These are phyloP conservation scores for Ustilago curta DNA, from an alignment of 1,284 basidiomycete genomes.

Conservation along the genomic window DNA sequence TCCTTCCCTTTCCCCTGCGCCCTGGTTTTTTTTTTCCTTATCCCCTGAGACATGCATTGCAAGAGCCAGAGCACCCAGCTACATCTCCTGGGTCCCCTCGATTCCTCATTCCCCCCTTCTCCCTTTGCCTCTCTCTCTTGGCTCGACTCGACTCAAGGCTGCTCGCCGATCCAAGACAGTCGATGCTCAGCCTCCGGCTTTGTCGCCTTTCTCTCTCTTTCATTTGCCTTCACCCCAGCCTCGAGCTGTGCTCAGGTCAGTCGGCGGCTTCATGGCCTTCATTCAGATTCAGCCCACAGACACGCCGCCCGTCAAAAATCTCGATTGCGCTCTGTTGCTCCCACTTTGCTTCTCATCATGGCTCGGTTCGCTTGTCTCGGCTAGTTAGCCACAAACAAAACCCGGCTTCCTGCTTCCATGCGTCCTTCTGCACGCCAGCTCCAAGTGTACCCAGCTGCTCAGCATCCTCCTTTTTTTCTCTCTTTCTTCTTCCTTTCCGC, in stretches of 20 bases:
- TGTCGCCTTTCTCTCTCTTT: background rate
- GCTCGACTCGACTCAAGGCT: background rate
- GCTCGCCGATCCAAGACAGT: conserved; percentile 6
- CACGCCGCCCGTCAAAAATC: no score
- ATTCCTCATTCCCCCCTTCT: background rate
- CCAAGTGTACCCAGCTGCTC: conserved; percentile 9
- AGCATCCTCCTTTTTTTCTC: background rate
- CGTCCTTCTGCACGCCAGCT: conserved; percentile 16
- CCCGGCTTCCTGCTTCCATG: conserved; percentile 39
- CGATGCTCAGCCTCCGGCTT: background rate
- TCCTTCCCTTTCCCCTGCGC: background rate
- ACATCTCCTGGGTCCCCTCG: background rate
- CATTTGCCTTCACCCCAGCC: no score
- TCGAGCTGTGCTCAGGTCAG: no score
- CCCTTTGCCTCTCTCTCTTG: background rate
- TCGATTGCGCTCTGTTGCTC: background rate
- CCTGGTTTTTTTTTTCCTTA: background rate
- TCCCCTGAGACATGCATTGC: background rate
- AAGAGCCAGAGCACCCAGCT: background rate
- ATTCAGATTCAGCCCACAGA: conserved; percentile 7
- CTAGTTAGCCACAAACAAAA: conserved; percentile 37
- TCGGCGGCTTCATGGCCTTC: background rate
- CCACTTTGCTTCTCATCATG: background rate
- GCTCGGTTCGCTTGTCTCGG: conserved; percentile 12
- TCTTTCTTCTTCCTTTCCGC: background rate